These are phyloP conservation scores for Zymoseptoria crescenta DNA, from an alignment of 2,329 filamentous ascomycete species.

Conservation along the genomic window DNA sequence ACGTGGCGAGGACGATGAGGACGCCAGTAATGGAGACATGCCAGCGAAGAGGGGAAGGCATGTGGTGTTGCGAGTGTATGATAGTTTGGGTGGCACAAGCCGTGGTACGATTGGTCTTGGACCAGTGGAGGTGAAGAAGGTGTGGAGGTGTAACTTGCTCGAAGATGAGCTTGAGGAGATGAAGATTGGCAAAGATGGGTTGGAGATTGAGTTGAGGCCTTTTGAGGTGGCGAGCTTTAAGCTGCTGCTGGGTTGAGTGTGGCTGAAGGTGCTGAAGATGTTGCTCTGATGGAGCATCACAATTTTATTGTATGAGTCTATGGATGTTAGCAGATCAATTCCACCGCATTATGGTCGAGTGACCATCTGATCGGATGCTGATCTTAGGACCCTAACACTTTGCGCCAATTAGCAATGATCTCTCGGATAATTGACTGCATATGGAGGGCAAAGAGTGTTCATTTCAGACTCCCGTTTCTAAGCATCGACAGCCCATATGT, in stretches of 20 bases:
- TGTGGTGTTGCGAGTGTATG: slow-evolving; percentile 78
- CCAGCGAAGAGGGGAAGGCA: slow-evolving; percentile 57
- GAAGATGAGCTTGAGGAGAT: slow-evolving; percentile 76
- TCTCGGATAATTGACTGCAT: neutral
- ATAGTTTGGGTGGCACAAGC: slow-evolving; percentile 74
- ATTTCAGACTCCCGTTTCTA: slow-evolving; percentile 35
- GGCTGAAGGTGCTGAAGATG: neutral
- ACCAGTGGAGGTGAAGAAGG: slow-evolving; percentile 62
- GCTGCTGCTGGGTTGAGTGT: slow-evolving; percentile 22
- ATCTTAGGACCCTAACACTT: no score
- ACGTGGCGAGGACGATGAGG: slow-evolving; percentile 58
- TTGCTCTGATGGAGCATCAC: neutral
- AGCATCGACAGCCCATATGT: slow-evolving; percentile 44
- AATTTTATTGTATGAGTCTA: neutral
- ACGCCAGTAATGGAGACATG: slow-evolving; percentile 48
- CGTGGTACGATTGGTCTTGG: slow-evolving; percentile 61
- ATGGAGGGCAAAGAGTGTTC: neutral
- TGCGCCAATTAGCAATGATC: neutral
- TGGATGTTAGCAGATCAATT: no score
- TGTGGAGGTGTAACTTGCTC: slow-evolving; percentile 75
- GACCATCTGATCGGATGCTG: no score
- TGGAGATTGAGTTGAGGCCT: slow-evolving; percentile 33
- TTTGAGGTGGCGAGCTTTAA: slow-evolving; percentile 35
- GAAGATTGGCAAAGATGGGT: slow-evolving; percentile 36
- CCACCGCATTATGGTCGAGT: no score